Base-by-base conservation (phyloP, 495 filamentous ascomycete genomes). In the Daldinia bambusicola region DNA sequence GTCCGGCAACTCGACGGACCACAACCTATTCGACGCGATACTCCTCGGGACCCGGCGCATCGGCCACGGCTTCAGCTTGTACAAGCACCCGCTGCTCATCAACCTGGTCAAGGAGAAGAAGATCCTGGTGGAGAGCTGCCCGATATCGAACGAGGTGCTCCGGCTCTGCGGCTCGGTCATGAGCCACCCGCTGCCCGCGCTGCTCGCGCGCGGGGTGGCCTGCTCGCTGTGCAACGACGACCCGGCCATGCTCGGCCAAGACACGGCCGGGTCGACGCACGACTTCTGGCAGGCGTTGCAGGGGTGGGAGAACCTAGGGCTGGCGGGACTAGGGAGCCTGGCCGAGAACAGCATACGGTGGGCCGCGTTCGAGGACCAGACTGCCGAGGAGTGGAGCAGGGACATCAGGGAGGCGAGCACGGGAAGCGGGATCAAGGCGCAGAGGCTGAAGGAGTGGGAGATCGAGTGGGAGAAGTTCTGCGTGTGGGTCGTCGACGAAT, bases 251-350 rank as follows among this genome's bases (percentile, higher is more conserved):
- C 83, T 93, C 2, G 93, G 93, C 5, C 92, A 94, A 67, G 90
- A 90, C 61, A 84, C 80, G 14, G 91, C 89, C 37, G 92, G 91
- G 22, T 87, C 93, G 82, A 94, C 91, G 4, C 89, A 95, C 77
- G 93, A 97, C 75, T 96, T 95, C 79, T 97, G 93, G 93, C 92
- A 95, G 78, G 91, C 91, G 6, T 80, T 98, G 41, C 93, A 95
- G 73, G 92, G 90, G 1, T 91, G 93, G 81, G 88, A 96, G 61
- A 95, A 93, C 69, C 85, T 97, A 26, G 95, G 93, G 13, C 78
- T 97, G 26, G 91, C 90, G 16, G 93, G 92, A 0, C 79, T 95
- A 41, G 95, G 93, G 4, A 90, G 89, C 71, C 84, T 99, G 72
- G 95, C 92, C 13, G 93, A 97, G 82, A 98, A 96, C 64, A 96